These are phyloP conservation scores for Ailanthus altissimus DNA, from an alignment of 345 rosid genomes.

Conservation along the genomic window DNA sequence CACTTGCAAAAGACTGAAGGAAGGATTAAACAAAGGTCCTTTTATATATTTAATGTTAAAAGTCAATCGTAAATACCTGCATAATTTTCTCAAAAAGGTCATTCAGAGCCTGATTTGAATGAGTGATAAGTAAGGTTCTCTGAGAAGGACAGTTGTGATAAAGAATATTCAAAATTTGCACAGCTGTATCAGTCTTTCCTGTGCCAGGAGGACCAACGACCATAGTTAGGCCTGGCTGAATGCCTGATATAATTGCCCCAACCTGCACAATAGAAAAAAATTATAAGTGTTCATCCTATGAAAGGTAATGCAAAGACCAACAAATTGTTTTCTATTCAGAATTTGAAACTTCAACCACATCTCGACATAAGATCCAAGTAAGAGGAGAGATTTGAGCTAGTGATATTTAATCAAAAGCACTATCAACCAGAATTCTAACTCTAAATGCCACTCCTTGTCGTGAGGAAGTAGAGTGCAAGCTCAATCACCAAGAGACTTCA, in stretches of 20 bases:
- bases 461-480: background rate
- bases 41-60: slow-evolving; percentile 6
- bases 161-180: slow-evolving; percentile 90
- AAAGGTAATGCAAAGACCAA: background rate
- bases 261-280: slow-evolving; percentile 48
- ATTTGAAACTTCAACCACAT: background rate
- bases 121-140: slow-evolving; percentile 95
- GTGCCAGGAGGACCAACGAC: slow-evolving; percentile 99
- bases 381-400: background rate
- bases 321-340: background rate
- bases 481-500: background rate
- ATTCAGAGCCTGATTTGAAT: slow-evolving; percentile 97
- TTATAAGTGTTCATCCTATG: slow-evolving; percentile 10
- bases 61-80: slow-evolving; percentile 51
- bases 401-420: background rate
- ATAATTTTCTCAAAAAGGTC: slow-evolving; percentile 98
- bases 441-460: no score
- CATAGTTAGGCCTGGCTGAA: slow-evolving; percentile 98
- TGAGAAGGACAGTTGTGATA: slow-evolving; percentile 98
- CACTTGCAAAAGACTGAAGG: background rate
- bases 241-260: slow-evolving; percentile 96
- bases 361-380: background rate
- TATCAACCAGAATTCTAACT: background rate
- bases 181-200: slow-evolving; percentile 99
- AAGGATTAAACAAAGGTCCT: background rate